Base-by-base conservation (phyloP, 2,329 filamentous ascomycete species). In the Fusarium euwallaceae region DNA sequence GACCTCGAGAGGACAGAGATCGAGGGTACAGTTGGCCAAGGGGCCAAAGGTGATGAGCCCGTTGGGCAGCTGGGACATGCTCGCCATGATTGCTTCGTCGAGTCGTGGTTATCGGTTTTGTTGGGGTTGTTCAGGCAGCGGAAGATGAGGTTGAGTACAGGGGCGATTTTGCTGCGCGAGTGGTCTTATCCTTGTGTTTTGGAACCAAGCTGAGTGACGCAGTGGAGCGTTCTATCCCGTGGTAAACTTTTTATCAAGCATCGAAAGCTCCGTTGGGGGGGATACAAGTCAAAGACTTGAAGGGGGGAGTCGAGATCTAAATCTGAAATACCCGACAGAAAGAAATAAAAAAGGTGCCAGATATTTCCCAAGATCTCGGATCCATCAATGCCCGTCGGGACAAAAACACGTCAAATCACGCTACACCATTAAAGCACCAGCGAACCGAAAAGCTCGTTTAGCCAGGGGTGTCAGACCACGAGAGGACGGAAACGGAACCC, bases 1-100 rank as follows among this genome's bases (percentile, higher is more conserved):
- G 20, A 67, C 51, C n/a, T 79, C 77, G 20, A 79, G 65, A 6
- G 75, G 76, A 41, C 77, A 79, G 29, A 69, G 9, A 29, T 76
- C 74, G 48, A 79, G 77, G 0, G 77, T 79, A 51, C 77, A 79
- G 58, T 79, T 77, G 64, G 77, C 77, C 1, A 64, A 14, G 27
- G 75, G 68, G 39, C 77, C 77, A 41, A 79, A 79, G 5, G 75
- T 66, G 68, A 79, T 58, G 56, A 75, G 72, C 8, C 76, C 77
- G 58, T 72, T 71, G 34, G 77, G 77, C 34, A 78, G 29, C 4
- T 58, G 64, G 34, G 59, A 17, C 51, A 73, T 66, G 27, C 65
- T 43, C 48, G 68, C 63, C 27, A 67, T 69, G 9, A 60, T 59
- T 16, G 56, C 43, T 39, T 61, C 8, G 39, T 22, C 37, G 29